phyloP scores from a whole-genome alignment of 2,329 filamentous ascomycete genomes.

The Colletotrichum scovillei region DNA sequence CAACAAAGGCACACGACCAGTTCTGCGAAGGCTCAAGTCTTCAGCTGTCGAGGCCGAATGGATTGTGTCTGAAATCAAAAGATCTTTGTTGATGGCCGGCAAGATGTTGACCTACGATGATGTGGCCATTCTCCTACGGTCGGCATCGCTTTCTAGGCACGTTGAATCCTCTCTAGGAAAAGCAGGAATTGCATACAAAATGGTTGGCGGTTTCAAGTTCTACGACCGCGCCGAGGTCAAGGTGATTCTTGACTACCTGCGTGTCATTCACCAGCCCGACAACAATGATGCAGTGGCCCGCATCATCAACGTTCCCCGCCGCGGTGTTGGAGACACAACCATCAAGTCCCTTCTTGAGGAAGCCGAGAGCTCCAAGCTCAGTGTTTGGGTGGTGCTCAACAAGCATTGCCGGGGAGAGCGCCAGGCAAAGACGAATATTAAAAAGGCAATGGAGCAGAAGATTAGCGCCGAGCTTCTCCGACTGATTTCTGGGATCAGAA shows the following conservation, averaged over 20 bases:
- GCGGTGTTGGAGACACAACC: constrained; percentile 84
- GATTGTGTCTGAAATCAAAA: constrained; percentile 86
- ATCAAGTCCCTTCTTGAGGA: constrained; percentile 80
- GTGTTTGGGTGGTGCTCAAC: constrained; percentile 80
- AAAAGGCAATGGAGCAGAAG: constrained; percentile 63
- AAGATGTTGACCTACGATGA: constrained; percentile 79
- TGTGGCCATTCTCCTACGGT: constrained; percentile 88
- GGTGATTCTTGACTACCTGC: constrained; percentile 86
- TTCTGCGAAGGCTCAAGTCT: constrained; percentile 79
- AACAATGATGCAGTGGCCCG: constrained; percentile 88
- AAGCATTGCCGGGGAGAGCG: constrained; percentile 64
- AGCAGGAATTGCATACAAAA: constrained; percentile 86
- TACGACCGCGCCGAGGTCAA: constrained; percentile 94
- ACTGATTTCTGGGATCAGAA: constrained; percentile 47
- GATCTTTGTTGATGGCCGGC: constrained; percentile 77
- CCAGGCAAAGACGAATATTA: constrained; percentile 59
- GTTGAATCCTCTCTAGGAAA: constrained; percentile 86
- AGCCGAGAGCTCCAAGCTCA: constrained; percentile 75
- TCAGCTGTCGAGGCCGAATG: constrained; percentile 83
- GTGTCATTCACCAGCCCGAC: constrained; percentile 84
- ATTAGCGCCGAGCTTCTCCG: constrained; percentile 62
- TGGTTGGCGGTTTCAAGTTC: constrained; percentile 91
- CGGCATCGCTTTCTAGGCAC: constrained; percentile 83
- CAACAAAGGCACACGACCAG: constrained; percentile 80
- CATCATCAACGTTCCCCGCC: constrained; percentile 85